Conservation (phyloP, 75 land plant species). For the Pinus albicaulis region DNA sequence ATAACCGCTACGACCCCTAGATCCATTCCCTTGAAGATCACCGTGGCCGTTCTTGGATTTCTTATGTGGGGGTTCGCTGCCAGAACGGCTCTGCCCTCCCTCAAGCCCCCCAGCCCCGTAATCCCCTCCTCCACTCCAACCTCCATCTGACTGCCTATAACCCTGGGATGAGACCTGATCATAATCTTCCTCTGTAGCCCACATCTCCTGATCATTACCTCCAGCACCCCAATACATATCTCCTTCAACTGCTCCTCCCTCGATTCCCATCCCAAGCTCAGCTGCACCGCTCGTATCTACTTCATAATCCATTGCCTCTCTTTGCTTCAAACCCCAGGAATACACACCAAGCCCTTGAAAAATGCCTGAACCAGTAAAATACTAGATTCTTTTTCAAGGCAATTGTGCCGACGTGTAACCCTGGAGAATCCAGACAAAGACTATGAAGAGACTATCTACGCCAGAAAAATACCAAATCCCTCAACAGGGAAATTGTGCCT, state of each 20-base stretch:
- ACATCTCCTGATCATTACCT: slow-evolving; percentile 22
- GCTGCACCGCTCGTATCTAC: slow-evolving; percentile 4
- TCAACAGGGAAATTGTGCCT: too few relatives aligned
- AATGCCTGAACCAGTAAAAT: too few relatives aligned
- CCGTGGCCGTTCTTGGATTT: slow-evolving; percentile 24
- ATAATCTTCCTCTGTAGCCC: slow-evolving; percentile 60
- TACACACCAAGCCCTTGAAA: too few relatives aligned
- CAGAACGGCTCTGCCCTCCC: slow-evolving; percentile 22
- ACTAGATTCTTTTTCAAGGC: too few relatives aligned
- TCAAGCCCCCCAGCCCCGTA: slow-evolving; percentile 10
- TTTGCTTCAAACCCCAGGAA: too few relatives aligned
- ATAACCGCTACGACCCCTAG: slow-evolving; percentile 6
- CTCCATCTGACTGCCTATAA: slow-evolving; percentile 11
- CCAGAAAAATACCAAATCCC: too few relatives aligned
- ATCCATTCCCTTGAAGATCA: slow-evolving; percentile 14
- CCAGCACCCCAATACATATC: slow-evolving; percentile 17
- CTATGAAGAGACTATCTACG: too few relatives aligned
- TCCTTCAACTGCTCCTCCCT: slow-evolving; percentile 3
- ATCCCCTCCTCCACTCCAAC: slow-evolving; percentile 22
- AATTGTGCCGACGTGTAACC: too few relatives aligned
- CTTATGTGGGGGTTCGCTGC: slow-evolving; percentile 41
- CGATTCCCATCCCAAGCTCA: slow-evolving; percentile 10
- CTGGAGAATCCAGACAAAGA: too few relatives aligned
- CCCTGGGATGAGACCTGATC: slow-evolving; percentile 7
- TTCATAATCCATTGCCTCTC: slow-evolving; percentile 1